phyloP scores from a whole-genome alignment of 345 rosid species.

The Kandelia obovata region DNA sequence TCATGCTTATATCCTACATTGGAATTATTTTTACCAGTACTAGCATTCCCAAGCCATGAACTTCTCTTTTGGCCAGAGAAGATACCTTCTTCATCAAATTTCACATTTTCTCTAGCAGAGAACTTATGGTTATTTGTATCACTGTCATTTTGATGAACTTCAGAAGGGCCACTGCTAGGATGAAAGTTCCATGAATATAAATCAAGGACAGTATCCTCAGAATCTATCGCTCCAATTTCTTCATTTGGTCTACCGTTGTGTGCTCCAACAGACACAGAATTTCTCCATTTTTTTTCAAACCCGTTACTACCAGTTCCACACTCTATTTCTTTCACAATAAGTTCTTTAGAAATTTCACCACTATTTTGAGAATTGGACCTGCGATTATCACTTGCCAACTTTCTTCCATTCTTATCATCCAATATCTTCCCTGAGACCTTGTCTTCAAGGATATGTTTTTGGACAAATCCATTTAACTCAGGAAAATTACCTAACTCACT shows the following conservation, averaged over 20 bases:
- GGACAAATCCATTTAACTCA: slow-evolving; percentile 73
- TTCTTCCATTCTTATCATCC: slow-evolving; percentile 38
- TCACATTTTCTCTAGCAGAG: slow-evolving; percentile 41
- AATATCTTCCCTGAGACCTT: slow-evolving; percentile 40
- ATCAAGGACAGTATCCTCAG: slow-evolving; percentile 50
- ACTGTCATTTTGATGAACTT: slow-evolving; percentile 38
- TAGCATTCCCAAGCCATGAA: slow-evolving; percentile 46
- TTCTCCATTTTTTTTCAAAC: slow-evolving; percentile 57
- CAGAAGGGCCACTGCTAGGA: slow-evolving; percentile 43
- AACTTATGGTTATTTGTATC: slow-evolving; percentile 27
- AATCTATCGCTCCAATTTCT: slow-evolving; percentile 34
- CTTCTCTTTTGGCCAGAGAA: slow-evolving; percentile 51
- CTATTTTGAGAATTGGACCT: slow-evolving; percentile 40
- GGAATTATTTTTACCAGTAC: slow-evolving; percentile 43
- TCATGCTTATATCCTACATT: slow-evolving; percentile 40
- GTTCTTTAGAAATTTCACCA: slow-evolving; percentile 63
- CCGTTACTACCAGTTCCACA: slow-evolving; percentile 63
- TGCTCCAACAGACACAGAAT: slow-evolving; percentile 43
- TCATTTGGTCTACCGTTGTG: slow-evolving; percentile 39
- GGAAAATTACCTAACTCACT: slow-evolving; percentile 64
- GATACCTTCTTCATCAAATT: slow-evolving; percentile 54
- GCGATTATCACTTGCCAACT: slow-evolving; percentile 21
- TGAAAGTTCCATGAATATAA: slow-evolving; percentile 51
- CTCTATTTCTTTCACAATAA: slow-evolving; percentile 84
- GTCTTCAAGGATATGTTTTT: slow-evolving; percentile 54